These are phyloP conservation scores for Verticillium dahliae DNA, from an alignment of 2,329 filamentous ascomycete genomes.

Conservation along the genomic window DNA sequence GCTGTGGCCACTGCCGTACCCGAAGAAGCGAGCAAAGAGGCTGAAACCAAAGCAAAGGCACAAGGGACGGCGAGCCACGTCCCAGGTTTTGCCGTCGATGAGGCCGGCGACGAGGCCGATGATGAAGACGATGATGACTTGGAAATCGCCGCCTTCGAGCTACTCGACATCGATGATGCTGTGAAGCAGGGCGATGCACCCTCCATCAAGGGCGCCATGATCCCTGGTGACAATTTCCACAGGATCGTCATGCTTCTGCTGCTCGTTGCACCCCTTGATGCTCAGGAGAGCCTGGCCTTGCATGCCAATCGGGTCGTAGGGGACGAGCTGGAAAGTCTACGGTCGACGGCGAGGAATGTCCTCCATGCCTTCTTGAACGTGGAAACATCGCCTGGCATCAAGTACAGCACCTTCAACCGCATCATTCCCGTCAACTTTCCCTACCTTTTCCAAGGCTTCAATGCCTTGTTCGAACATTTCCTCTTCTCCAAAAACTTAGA, in stretches of 20 bases:
- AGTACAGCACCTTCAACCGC: constrained; percentile 52
- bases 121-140: constrained; percentile 52
- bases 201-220: constrained; percentile 56
- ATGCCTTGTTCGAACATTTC: constrained; percentile 67
- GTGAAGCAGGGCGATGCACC: constrained; percentile 45
- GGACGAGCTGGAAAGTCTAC: constrained; percentile 50
- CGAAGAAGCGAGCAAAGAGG: constrained; percentile 1
- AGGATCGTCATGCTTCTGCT: constrained; percentile 65
- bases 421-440: constrained; percentile 56
- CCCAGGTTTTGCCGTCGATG: constrained; percentile 39
- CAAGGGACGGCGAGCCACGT: constrained; percentile 12
- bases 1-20: constrained; percentile 30
- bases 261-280: constrained; percentile 56
- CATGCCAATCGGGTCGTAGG: constrained; percentile 52
- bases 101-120: constrained; percentile 34
- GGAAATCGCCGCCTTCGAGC: constrained; percentile 61
- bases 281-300: constrained; percentile 58
- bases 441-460: constrained; percentile 61
- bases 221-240: constrained; percentile 67
- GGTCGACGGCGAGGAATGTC: constrained; percentile 56
- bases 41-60: constrained; percentile 7
- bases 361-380: constrained; percentile 60
- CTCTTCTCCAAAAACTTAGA: constrained; percentile 68
- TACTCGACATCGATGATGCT: constrained; percentile 57
- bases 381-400: constrained; percentile 57